Evolutionary conservation across 441 rosid genomes (phyloP), one percentile per base, ranked within the genome.

Genomic region (Gossypium laxum): DNA sequence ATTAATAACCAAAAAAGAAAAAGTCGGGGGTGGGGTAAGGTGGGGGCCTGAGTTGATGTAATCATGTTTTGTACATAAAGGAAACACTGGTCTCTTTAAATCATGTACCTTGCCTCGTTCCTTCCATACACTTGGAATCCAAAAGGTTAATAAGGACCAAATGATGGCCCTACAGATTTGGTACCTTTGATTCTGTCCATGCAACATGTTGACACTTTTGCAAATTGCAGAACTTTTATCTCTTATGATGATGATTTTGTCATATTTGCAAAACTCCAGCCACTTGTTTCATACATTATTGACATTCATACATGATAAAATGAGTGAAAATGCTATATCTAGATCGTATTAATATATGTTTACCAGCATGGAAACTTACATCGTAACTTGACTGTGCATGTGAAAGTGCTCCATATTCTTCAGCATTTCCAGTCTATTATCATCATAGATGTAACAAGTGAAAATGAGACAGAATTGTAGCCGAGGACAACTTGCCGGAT

Each of bases 401-500:
- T 15, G 14, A 17, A 17, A 61, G n/a, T 34, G 66, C 47, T 26
- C 6, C 52, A 50, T 21, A n/a, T 47, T 47, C 26, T 73, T 65
- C 64, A 11, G 22, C 47, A 41, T 19, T 32, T 69, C 50, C 28
- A 34, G 24, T 17, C 48, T 19, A 2, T 6, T 56, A 64, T 74
- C 82, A 75, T 58, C 81, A 24, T 14, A 70, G 77, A 73, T 76
- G 82, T 80, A 70, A 71, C 82, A 78, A 80, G 78, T 71, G 62
- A 77, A 47, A 10, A 67, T 77, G 81, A 76, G 38, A 56, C 60
- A 73, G 73, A 60, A 68, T 62, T 63, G 78, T 80, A 83, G 86
- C 86, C 84, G 81, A 57, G 12, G 79, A 78, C 79, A 64, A 76
- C 86, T 81, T 73, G 81, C 82, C 84, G 70, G 50, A 41, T 41